Evolutionary conservation across 495 filamentous ascomycete species (phyloP).

Genomic region (Copromyces sp.): DNA sequence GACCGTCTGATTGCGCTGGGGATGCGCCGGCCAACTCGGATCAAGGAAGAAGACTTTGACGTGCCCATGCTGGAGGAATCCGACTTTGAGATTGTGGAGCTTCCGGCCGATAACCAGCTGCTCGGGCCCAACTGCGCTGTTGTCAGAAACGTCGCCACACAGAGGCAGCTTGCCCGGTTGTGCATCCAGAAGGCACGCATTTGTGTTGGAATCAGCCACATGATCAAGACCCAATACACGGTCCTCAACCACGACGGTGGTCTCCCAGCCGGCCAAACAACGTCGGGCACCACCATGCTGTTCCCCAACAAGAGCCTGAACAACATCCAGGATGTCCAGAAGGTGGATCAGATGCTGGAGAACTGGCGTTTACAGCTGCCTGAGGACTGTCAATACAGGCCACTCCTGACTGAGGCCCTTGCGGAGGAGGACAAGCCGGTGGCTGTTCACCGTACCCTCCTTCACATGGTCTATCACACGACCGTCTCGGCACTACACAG

Average conservation of each 20-base stretch:
- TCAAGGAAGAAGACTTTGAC: slow-evolving; percentile 83
- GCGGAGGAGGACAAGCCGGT: slow-evolving; percentile 34
- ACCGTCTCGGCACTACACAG: slow-evolving; percentile 80
- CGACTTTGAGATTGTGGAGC: slow-evolving; percentile 69
- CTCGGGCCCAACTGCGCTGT: slow-evolving; percentile 58
- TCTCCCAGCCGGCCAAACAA: slow-evolving; percentile 36
- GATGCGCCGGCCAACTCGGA: slow-evolving; percentile 79
- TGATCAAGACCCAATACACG: slow-evolving; percentile 81
- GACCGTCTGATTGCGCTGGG: slow-evolving; percentile 81
- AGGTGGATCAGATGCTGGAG: slow-evolving; percentile 62
- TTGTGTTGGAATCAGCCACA: slow-evolving; percentile 74
- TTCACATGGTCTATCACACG: slow-evolving; percentile 85
- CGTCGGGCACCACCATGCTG: slow-evolving; percentile 79
- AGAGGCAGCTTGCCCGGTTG: slow-evolving; percentile 68
- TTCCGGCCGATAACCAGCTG: slow-evolving; percentile 53
- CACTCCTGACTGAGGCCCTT: slow-evolving; percentile 38
- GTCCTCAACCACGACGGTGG: slow-evolving; percentile 68
- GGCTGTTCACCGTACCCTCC: slow-evolving; percentile 62
- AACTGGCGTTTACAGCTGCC: slow-evolving; percentile 64
- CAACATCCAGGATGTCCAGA: slow-evolving; percentile 60
- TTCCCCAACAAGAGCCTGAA: slow-evolving; percentile 75
- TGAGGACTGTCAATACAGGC: slow-evolving; percentile 50
- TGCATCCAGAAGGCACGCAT: slow-evolving; percentile 87
- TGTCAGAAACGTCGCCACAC: slow-evolving; percentile 51
- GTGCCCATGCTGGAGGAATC: slow-evolving; percentile 75